A percentile compares a stretch with the other conserved stretches of the same genome.
Evolutionary conservation across 129 eudicot genomes (phyloP).

Genomic region (Flaveria bidentis): DNA sequence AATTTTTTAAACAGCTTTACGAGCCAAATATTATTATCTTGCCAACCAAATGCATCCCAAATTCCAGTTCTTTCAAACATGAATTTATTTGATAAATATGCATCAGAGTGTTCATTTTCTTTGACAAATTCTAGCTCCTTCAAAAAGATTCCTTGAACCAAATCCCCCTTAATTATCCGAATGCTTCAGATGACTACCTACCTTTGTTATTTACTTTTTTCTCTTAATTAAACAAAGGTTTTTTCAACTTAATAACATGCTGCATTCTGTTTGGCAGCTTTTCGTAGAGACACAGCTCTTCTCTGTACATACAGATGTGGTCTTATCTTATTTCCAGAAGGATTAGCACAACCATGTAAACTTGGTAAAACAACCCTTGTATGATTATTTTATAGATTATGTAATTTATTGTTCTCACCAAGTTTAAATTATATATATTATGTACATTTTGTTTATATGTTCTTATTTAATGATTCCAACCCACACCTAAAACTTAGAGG

Average conservation of each 20-base stretch:
- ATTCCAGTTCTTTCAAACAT: not conserved
- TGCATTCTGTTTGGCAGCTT: conserved; percentile 49
- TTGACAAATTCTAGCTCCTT: not conserved
- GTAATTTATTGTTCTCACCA: conserved; percentile 23
- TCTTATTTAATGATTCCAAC: not conserved
- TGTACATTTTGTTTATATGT: conserved; percentile 17
- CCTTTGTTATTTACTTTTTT: not conserved
- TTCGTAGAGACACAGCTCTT: conserved; percentile 95
- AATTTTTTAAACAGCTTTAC: not conserved
- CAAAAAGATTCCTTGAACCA: not conserved
- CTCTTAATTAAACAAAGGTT: not conserved
- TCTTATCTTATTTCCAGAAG: conserved; percentile 92
- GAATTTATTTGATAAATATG: too few relatives aligned
- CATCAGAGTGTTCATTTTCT: not conserved
- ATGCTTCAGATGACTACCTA: not conserved
- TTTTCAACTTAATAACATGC: conserved; percentile 26
- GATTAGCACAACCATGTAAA: conserved; percentile 50
- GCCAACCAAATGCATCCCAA: not conserved
- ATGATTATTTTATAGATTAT: conserved; percentile 29
- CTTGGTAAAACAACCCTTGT: conserved; percentile 37
- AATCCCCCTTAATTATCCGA: not conserved
- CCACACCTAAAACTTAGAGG: conserved; percentile 15
- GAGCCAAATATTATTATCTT: not conserved
- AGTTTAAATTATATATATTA: not conserved
- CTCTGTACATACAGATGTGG: conserved; percentile 98